A percentile compares a stretch with the other conserved stretches of the same genome.
These are phyloP conservation scores for Colletotrichum coccodes DNA, from an alignment of 2,329 filamentous ascomycete species.

Conservation along the genomic window DNA sequence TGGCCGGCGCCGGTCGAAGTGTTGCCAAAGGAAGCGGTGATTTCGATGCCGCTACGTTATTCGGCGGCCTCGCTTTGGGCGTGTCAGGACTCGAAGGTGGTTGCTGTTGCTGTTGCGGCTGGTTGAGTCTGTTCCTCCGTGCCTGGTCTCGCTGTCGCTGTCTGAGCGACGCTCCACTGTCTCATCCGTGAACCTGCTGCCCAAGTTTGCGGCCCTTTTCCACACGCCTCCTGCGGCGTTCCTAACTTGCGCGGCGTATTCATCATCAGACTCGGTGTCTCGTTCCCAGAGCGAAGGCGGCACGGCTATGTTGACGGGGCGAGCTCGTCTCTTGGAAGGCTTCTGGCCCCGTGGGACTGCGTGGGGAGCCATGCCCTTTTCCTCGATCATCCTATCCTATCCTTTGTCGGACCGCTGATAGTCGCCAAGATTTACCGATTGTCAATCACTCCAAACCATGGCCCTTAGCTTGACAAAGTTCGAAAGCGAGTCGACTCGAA, in stretches of 20 bases:
- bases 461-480: conserved; percentile 13
- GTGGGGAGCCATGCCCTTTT: conserved; percentile 26
- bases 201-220: conserved; percentile 7
- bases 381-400: conserved; percentile 30
- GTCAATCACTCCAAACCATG: conserved; percentile 30
- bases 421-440: conserved; percentile 22
- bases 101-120: conserved; percentile 9
- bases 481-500: background rate
- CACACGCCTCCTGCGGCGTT: conserved; percentile 25
- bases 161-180: conserved; percentile 22
- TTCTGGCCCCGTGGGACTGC: conserved; percentile 11
- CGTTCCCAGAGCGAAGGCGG: conserved; percentile 13
- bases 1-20: background rate
- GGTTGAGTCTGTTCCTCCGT: background rate
- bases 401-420: conserved; percentile 19
- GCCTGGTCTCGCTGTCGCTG: conserved; percentile 21
- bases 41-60: background rate
- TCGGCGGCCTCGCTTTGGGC: conserved; percentile 7
- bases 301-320: conserved; percentile 16
- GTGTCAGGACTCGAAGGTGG: conserved; percentile 19
- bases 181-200: background rate
- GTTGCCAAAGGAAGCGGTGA: conserved; percentile 6
- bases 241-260: conserved; percentile 17
- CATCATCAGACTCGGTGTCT: conserved; percentile 26
- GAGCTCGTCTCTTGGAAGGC: conserved; percentile 12